Conservation (phyloP, 2,329 filamentous ascomycete species). For the Triangularia setosa region DNA sequence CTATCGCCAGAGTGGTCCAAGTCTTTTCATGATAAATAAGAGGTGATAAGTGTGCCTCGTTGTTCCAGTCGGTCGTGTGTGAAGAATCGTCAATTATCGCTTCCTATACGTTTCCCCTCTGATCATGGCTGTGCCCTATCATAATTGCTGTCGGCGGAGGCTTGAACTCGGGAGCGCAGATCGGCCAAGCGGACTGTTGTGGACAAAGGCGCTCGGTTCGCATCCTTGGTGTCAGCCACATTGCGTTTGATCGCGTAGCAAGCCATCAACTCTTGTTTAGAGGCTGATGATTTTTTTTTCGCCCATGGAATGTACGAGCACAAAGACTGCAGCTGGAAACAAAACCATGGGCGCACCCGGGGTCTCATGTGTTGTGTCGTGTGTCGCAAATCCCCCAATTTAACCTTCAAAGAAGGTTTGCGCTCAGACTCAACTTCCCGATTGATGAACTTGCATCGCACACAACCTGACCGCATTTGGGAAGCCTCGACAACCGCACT, state of each 20-base stretch:
- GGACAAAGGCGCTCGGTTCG: constrained; percentile 3
- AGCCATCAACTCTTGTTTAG: neutral
- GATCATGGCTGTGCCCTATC: neutral
- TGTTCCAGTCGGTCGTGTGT: neutral
- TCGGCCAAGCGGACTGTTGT: neutral
- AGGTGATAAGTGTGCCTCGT: neutral
- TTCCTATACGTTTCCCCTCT: neutral
- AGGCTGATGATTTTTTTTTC: neutral
- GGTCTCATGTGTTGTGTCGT: constrained; percentile 18
- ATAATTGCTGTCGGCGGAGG: neutral
- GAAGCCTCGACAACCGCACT: constrained; percentile 11
- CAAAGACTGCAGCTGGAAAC: constrained; percentile 1
- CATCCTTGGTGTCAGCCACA: constrained; percentile 4
- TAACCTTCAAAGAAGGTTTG: constrained; percentile 18
- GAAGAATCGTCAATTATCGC: neutral
- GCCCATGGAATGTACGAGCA: neutral
- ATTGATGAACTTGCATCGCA: constrained; percentile 21
- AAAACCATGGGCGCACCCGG: constrained; percentile 13
- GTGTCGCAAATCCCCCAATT: constrained; percentile 29
- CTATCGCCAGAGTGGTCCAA: neutral
- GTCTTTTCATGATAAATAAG: neutral
- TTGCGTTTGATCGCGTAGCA: neutral
- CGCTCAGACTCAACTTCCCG: constrained; percentile 25
- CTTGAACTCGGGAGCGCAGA: neutral
- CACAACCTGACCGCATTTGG: constrained; percentile 15